Conservation (phyloP, 306 rosid species). For the Sechiopsis laciniata region DNA sequence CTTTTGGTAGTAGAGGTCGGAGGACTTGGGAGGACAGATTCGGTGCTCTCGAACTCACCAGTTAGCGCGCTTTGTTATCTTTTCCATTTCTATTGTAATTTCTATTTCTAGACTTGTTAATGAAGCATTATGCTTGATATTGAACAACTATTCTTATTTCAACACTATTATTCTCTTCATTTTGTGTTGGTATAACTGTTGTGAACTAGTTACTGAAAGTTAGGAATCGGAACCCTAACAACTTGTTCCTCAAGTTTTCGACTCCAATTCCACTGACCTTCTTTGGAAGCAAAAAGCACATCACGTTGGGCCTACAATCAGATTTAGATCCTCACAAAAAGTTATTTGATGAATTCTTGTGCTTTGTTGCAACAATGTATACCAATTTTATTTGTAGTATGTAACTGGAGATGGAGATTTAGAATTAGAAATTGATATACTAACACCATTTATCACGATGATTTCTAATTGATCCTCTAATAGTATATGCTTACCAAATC, state of each 20-base stretch:
- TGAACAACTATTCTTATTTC: too few species aligned
- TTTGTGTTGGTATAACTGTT: too few species aligned
- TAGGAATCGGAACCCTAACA: too few species aligned
- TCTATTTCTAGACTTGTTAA: too few species aligned
- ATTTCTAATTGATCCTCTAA: not conserved
- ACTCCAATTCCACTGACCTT: not conserved
- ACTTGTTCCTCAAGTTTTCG: not conserved
- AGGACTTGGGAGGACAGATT: too few species aligned
- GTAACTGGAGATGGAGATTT: not conserved
- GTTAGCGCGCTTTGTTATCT: too few species aligned
- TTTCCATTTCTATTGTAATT: too few species aligned
- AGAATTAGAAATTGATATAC: not conserved
- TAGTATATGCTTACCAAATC: not conserved
- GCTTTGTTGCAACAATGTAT: not conserved
- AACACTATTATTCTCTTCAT: too few species aligned
- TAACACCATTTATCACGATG: not conserved
- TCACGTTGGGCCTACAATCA: not conserved
- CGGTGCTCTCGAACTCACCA: too few species aligned
- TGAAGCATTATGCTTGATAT: too few species aligned
- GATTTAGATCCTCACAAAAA: not conserved
- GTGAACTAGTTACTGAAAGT: too few species aligned
- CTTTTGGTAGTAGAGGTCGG: too few species aligned
- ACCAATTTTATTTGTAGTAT: not conserved
- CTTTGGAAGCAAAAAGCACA: not conserved
- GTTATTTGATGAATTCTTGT: not conserved